Percentiles rank a stretch among this genome's conserved stretches.
These are phyloP conservation scores for Ophiostoma angusticollis DNA, from an alignment of 2,329 filamentous ascomycete species.

Conservation along the genomic window DNA sequence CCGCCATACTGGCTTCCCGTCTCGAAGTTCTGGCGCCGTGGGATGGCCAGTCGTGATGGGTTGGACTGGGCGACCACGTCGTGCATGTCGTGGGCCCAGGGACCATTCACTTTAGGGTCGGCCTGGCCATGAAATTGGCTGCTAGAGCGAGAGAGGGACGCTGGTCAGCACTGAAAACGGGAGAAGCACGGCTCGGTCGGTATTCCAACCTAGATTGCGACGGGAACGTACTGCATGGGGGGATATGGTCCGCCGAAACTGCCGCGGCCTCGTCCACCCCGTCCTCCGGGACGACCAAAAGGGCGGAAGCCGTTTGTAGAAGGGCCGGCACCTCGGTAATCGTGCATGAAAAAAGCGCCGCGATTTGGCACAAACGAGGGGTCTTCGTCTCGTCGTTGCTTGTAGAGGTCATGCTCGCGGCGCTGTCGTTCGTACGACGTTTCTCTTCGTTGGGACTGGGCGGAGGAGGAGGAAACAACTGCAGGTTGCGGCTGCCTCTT, in stretches of 20 bases:
- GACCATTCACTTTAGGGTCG: slow-evolving; percentile 56
- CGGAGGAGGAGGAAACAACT: slow-evolving; percentile 11
- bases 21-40: slow-evolving; percentile 18
- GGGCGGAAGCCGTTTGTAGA: slow-evolving; percentile 66
- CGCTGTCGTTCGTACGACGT: slow-evolving; percentile 57
- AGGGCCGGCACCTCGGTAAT: slow-evolving; percentile 69
- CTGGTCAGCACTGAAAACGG: too few species aligned
- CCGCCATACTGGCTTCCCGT: slow-evolving; percentile 1
- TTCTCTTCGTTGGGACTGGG: slow-evolving; percentile 23
- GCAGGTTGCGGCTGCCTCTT: slow-evolving; percentile 25
- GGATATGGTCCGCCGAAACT: slow-evolving; percentile 44
- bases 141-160: too few species aligned
- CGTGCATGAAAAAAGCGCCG: slow-evolving; percentile 95
- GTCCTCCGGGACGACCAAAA: slow-evolving; percentile 49
- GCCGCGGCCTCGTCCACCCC: slow-evolving; percentile 43
- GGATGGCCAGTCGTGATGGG: slow-evolving; percentile 17
- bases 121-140: slow-evolving; percentile 23
- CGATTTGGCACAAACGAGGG: slow-evolving; percentile 89
- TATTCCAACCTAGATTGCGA: too few species aligned
- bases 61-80: slow-evolving; percentile 46
- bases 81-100: slow-evolving; percentile 93
- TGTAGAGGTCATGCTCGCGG: slow-evolving; percentile 83
- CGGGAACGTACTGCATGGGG: slow-evolving; percentile 41
- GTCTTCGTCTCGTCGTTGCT: slow-evolving; percentile 75
- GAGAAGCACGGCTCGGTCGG: too few species aligned